These are phyloP conservation scores for Leucocoprinus sp. DNA, from an alignment of 768 basidiomycete species.

Conservation along the genomic window DNA sequence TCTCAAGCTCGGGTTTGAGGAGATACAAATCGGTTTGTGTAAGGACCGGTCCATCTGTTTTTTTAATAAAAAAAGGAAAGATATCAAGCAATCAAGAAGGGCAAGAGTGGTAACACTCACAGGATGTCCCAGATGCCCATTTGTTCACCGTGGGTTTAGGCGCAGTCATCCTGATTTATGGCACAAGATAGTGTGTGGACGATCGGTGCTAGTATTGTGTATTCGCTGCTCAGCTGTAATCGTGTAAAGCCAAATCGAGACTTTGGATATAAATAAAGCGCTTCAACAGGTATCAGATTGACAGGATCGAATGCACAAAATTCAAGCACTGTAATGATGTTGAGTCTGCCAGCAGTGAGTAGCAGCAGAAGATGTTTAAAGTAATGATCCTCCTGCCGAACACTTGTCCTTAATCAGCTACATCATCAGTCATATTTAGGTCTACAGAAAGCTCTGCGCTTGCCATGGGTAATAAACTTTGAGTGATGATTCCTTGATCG, in stretches of 20 bases:
- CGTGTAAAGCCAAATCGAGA: too few relatives aligned
- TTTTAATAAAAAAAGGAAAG: too few relatives aligned
- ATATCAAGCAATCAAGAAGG: neutral
- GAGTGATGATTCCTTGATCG: too few relatives aligned
- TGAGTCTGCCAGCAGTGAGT: too few relatives aligned
- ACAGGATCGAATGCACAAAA: conserved; percentile 1
- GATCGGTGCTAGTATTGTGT: neutral
- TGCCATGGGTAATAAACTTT: too few relatives aligned
- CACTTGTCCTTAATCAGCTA: neutral
- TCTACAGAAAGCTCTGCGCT: neutral
- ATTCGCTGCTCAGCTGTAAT: too few relatives aligned
- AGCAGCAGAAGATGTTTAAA: too few relatives aligned
- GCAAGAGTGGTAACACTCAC: conserved; percentile 21
- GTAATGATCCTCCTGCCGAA: too few relatives aligned
- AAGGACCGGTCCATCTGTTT: conserved; percentile 80
- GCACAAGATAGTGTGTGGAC: neutral
- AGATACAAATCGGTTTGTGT: conserved; percentile 78
- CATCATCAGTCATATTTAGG: neutral
- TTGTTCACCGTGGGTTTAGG: conserved; percentile 21
- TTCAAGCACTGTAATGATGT: neutral
- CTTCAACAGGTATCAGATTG: neutral
- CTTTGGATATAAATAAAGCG: too few relatives aligned
- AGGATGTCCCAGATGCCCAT: conserved; percentile 37
- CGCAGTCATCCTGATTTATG: conserved; percentile 18
- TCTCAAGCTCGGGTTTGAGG: conserved; percentile 56